Evolutionary conservation across 2,329 filamentous ascomycete species (phyloP).

Genomic region (Penicillium sp.): DNA sequence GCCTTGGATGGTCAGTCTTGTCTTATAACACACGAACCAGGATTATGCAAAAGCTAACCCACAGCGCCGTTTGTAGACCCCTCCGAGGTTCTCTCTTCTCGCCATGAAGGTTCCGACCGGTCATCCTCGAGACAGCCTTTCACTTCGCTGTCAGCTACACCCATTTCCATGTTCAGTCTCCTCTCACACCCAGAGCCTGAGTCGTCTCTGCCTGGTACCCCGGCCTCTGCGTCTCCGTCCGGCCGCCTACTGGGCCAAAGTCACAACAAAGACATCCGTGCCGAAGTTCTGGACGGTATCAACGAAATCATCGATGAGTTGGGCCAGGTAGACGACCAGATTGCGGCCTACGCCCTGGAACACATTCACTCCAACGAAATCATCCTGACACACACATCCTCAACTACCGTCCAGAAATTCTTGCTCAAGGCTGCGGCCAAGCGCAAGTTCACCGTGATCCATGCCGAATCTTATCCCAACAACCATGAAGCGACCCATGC

Average conservation of each 20-base stretch:
- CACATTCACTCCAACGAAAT: conserved; percentile 91
- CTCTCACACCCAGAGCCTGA: conserved; percentile 58
- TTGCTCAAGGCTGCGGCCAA: conserved; percentile 78
- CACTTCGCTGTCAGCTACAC: too few relatives aligned
- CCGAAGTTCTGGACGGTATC: conserved; percentile 87
- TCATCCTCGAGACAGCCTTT: too few relatives aligned
- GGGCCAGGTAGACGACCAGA: conserved; percentile 83
- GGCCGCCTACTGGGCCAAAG: conserved; percentile 26
- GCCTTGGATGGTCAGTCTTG: conserved; percentile 28
- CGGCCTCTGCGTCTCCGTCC: conserved; percentile 29
- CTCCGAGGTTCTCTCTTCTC: conserved; percentile 25
- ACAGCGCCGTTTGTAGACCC: too few relatives aligned
- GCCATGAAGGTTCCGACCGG: too few relatives aligned
- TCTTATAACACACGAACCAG: too few relatives aligned
- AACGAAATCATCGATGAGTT: conserved; percentile 94
- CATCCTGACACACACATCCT: conserved; percentile 80
- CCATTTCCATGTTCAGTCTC: conserved; percentile 75
- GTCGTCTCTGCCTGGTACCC: conserved; percentile 35
- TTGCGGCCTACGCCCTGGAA: conserved; percentile 76
- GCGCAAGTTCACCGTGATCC: conserved; percentile 82
- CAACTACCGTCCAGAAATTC: conserved; percentile 79
- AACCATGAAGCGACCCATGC: conserved; percentile 57
- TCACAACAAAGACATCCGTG: conserved; percentile 60
- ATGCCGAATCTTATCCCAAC: conserved; percentile 66
- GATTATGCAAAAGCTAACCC: too few relatives aligned